Conservation (phyloP, 139 green algal genomes). For the Pleodorina starrii region DNA sequence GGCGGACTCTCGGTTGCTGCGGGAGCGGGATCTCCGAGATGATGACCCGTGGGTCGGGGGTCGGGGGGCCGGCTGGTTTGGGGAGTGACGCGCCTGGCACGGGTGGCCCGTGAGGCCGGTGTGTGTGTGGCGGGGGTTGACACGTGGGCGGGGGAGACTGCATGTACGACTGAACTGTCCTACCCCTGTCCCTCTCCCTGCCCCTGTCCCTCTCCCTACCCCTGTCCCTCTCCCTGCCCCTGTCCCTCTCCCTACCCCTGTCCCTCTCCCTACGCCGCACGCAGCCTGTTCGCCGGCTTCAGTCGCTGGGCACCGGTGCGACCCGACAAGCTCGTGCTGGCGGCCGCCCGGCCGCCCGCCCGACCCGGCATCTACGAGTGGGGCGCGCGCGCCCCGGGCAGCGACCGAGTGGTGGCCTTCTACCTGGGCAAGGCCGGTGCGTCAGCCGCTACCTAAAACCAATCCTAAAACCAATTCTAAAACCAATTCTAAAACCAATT, state of each 20-base stretch:
- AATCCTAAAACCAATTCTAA: too few species aligned
- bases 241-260: neutral
- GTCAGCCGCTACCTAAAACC: too few species aligned
- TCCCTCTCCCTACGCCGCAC: too few species aligned
- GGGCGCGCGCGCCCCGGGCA: neutral
- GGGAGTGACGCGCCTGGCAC: too few species aligned
- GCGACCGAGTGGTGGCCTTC: neutral
- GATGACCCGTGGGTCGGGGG: neutral
- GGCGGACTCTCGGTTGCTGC: neutral
- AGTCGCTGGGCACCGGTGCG: neutral
- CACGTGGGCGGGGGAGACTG: too few species aligned
- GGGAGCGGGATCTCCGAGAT: neutral
- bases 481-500: too few species aligned
- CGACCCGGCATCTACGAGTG: conserved; percentile 9
- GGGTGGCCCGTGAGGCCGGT: too few species aligned
- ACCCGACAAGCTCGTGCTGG: neutral
- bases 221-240: neutral
- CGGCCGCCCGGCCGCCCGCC: neutral
- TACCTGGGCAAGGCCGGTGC: conserved; percentile 22
- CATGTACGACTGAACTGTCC: too few species aligned
- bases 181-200: too few species aligned
- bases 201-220: too few species aligned
- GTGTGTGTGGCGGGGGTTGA: too few species aligned
- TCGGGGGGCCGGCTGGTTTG: neutral
- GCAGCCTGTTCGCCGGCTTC: conserved; percentile 8